Evolutionary conservation across 345 rosid species (phyloP).

Genomic region (Hibiscus tridactylites): DNA sequence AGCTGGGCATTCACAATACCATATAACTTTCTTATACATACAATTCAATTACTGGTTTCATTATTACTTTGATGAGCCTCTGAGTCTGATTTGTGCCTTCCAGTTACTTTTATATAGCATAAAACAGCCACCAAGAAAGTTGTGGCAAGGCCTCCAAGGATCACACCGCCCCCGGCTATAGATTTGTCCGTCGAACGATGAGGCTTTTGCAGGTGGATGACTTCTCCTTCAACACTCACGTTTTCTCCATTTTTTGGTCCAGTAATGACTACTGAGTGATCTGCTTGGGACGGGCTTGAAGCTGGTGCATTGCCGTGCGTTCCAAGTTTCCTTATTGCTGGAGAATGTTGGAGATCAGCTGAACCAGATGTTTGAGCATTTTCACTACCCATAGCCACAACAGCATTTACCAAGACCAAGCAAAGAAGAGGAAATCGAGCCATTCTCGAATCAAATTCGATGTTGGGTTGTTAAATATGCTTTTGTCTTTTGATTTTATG

Average conservation of each 20-base stretch:
- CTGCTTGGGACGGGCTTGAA: conserved; percentile 14
- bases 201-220: conserved; percentile 8
- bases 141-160: conserved; percentile 67
- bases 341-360: neutral
- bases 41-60: neutral
- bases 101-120: conserved; percentile 65
- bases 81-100: conserved; percentile 37
- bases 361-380: conserved; percentile 1
- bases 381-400: conserved; percentile 12
- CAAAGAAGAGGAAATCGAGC: conserved; percentile 18
- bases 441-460: conserved; percentile 15
- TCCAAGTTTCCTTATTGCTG: conserved; percentile 37
- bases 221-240: conserved; percentile 16
- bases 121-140: conserved; percentile 58
- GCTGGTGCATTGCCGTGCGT: conserved; percentile 18
- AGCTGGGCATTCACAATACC: neutral
- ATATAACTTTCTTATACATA: neutral
- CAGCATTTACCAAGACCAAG: conserved; percentile 21
- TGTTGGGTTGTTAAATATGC: neutral
- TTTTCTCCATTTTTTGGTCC: neutral
- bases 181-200: conserved; percentile 55
- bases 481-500: neutral
- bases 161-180: conserved; percentile 74
- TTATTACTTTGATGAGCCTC: neutral
- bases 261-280: neutral